These are phyloP conservation scores for Diphasiastrum complanatum DNA, from an alignment of 83 land plant genomes.

Conservation along the genomic window DNA sequence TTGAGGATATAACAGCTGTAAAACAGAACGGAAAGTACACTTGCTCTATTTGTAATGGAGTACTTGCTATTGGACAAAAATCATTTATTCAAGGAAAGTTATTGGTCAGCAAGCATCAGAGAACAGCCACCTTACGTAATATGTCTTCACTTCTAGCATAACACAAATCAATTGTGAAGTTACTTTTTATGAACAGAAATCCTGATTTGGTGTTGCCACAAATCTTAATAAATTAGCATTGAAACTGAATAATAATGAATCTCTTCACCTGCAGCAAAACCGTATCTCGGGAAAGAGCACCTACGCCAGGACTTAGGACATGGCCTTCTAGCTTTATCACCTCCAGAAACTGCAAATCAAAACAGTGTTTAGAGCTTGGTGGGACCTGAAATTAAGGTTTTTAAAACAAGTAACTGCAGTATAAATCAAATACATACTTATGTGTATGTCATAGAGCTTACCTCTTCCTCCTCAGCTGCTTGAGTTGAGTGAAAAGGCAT, in stretches of 20 bases:
- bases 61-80: too few species aligned
- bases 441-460: neutral
- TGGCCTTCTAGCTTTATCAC: conserved; percentile 61
- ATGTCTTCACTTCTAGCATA: too few species aligned
- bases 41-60: too few species aligned
- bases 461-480: conserved; percentile 76
- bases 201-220: too few species aligned
- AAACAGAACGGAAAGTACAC: too few species aligned
- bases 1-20: too few species aligned
- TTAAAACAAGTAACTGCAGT: neutral
- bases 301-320: conserved; percentile 39
- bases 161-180: too few species aligned
- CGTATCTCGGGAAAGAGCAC: conserved; percentile 42
- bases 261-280: conserved; percentile 57
- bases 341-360: conserved; percentile 57
- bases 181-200: too few species aligned
- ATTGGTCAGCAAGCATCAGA: too few species aligned
- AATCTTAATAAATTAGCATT: too few species aligned
- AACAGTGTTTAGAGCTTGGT: neutral
- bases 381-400: neutral
- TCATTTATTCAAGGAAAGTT: too few species aligned
- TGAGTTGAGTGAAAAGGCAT: conserved; percentile 65
- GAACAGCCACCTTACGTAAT: too few species aligned
- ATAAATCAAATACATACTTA: neutral
- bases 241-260: neutral